Evolutionary conservation across 768 basidiomycete genomes (phyloP).

Genomic region (Daedaleopsis nitida): DNA sequence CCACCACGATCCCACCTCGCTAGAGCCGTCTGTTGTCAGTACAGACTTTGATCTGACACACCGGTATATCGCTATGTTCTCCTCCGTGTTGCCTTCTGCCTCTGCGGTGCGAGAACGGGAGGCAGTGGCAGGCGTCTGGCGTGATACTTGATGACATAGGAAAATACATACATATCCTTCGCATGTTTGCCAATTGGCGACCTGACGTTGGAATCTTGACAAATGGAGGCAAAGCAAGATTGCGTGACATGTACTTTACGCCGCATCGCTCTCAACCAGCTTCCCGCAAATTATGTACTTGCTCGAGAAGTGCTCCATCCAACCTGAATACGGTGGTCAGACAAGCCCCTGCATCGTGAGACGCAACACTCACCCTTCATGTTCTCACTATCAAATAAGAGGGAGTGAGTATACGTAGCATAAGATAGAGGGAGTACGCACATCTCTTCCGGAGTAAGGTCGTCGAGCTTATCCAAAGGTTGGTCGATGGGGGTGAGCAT

Average conservation of each 20-base stretch:
- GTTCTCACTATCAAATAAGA: slow-evolving; percentile 65
- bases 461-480: slow-evolving; percentile 80
- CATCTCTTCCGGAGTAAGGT: slow-evolving; percentile 83
- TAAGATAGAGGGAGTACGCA: slow-evolving; percentile 41
- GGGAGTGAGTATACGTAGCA: slow-evolving; percentile 8
- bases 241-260: neutral
- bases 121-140: neutral
- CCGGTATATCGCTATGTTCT: too few relatives aligned
- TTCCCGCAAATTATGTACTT: slow-evolving; percentile 92
- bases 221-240: neutral
- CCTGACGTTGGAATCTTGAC: too few relatives aligned
- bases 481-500: slow-evolving; percentile 90
- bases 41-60: too few relatives aligned
- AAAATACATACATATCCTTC: too few relatives aligned
- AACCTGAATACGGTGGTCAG: slow-evolving; percentile 49
- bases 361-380: slow-evolving; percentile 71
- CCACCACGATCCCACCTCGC: too few relatives aligned
- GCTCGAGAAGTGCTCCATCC: slow-evolving; percentile 92
- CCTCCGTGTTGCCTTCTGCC: too few relatives aligned
- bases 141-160: too few relatives aligned
- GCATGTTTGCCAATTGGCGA: too few relatives aligned
- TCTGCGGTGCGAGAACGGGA: too few relatives aligned
- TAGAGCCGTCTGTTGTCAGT: too few relatives aligned
- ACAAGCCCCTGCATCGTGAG: neutral
- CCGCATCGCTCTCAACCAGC: slow-evolving; percentile 76